Evolutionary conservation across 208 protist genomes (phyloP).

Genomic region (Novymonas esmeraldas): DNA sequence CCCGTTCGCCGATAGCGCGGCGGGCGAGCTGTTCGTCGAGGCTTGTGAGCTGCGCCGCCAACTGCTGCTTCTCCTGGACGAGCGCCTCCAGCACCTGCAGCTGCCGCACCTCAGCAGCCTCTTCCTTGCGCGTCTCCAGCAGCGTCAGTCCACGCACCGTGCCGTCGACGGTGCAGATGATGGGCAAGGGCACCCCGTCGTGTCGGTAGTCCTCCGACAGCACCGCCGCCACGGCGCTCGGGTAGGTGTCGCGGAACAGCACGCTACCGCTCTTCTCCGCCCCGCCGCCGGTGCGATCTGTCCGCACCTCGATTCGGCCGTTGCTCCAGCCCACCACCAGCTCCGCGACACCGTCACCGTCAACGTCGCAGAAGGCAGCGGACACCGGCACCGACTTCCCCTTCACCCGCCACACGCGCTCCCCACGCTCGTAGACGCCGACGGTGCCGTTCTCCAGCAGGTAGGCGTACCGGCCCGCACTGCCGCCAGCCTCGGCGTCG

Average conservation of each 20-base stretch:
- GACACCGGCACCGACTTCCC: slow-evolving; percentile 76
- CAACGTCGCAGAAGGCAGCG: slow-evolving; percentile 91
- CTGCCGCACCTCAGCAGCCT: slow-evolving; percentile 58
- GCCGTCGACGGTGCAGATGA: slow-evolving; percentile 88
- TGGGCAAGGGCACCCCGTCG: slow-evolving; percentile 75
- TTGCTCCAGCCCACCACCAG: slow-evolving; percentile 90
- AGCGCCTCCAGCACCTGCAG: slow-evolving; percentile 72
- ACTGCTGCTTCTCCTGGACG: slow-evolving; percentile 62
- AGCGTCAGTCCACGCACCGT: slow-evolving; percentile 85
- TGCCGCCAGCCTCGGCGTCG: not conserved
- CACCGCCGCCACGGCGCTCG: slow-evolving; percentile 74
- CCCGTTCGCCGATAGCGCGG: slow-evolving; percentile 42
- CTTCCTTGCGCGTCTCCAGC: slow-evolving; percentile 46
- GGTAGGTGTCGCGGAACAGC: slow-evolving; percentile 82
- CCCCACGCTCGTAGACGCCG: slow-evolving; percentile 86
- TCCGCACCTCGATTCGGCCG: slow-evolving; percentile 88
- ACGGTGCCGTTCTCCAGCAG: slow-evolving; percentile 92
- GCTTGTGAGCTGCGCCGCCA: slow-evolving; percentile 76
- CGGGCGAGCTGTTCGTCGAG: slow-evolving; percentile 65
- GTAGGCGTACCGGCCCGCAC: slow-evolving; percentile 83
- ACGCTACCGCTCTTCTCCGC: slow-evolving; percentile 68
- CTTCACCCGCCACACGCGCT: slow-evolving; percentile 90
- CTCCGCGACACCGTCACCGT: slow-evolving; percentile 92
- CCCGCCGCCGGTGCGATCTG: slow-evolving; percentile 37
- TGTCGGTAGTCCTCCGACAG: slow-evolving; percentile 91